Evolutionary conservation across 108 stramenopile species (phyloP).

Genomic region (Fragilariopsis cylindrus): DNA sequence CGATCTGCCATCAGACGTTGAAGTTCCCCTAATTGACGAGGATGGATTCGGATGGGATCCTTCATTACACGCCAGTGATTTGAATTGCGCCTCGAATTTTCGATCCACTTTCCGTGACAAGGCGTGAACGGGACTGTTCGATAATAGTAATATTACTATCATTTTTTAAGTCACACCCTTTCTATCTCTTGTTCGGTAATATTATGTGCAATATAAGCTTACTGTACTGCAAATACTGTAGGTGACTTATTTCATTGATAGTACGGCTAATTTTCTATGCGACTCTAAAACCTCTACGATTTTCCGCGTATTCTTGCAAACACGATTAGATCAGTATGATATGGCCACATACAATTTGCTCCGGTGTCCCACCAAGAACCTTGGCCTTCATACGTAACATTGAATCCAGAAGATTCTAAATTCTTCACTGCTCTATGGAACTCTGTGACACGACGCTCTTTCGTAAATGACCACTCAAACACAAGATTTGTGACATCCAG

Average conservation of each 20-base stretch:
- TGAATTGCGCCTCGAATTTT: neutral
- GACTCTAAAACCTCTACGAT: too few species aligned
- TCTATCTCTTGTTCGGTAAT: too few species aligned
- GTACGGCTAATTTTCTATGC: too few species aligned
- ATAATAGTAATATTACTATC: slow-evolving; percentile 2
- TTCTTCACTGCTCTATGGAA: slow-evolving; percentile 47
- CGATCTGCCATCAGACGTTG: slow-evolving; percentile 36
- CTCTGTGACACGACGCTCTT: slow-evolving; percentile 47
- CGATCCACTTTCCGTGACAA: slow-evolving; percentile 26
- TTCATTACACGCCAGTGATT: slow-evolving; percentile 44
- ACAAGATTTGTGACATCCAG: slow-evolving; percentile 55
- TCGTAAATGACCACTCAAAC: slow-evolving; percentile 60
- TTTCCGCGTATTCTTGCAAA: slow-evolving; percentile 33
- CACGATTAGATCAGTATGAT: slow-evolving; percentile 48
- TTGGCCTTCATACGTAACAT: slow-evolving; percentile 48
- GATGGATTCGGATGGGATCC: slow-evolving; percentile 41
- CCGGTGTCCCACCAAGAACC: slow-evolving; percentile 63
- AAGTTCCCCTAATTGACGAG: slow-evolving; percentile 34
- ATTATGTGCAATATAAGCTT: too few species aligned
- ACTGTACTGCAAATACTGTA: too few species aligned
- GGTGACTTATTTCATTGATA: too few species aligned
- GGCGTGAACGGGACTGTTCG: slow-evolving; percentile 32
- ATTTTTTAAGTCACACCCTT: too few species aligned
- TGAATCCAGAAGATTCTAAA: slow-evolving; percentile 44
- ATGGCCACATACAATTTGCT: slow-evolving; percentile 47